Evolutionary conservation across 2,329 filamentous ascomycete genomes (phyloP), one percentile per base, ranked within the genome.

Genomic region (Scolecobasidium constrictum): DNA sequence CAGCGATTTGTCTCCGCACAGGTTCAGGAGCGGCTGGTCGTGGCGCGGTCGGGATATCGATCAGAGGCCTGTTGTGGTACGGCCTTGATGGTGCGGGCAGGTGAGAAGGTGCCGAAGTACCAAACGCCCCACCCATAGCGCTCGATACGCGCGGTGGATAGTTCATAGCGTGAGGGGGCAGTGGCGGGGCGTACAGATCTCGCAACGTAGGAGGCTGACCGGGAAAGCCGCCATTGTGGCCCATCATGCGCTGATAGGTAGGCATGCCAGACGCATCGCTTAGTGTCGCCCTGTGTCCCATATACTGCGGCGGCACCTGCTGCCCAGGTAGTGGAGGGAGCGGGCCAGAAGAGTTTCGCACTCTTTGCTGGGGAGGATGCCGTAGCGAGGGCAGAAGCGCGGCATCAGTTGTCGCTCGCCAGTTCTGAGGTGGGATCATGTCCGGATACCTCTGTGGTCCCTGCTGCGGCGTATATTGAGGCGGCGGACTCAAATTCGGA

Each of bases 401-500:
- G 18, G 9, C 17, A 11, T 19, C 34, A 11, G 34, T 19, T 11
- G 34, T 11, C 9, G 17, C 7, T 16, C 18, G 9, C 34, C 34
- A 36, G 31, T 36, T 35, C 12, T 26, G 31, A 15, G 40, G 40
- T 12, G 34, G 21, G 13, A 28, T 23, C 21, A 19, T 31, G 17
- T 34, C 38, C 22, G n/a, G 26, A 19, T 31, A 41, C 16, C 23
- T 23, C 6, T n/a, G 22, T 19, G 33, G 40, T 16, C 21, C 20
- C 22, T 15, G 19, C 35, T 22, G 26, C 23, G 28, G 31, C n/a
- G 20, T 37, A 15, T 16, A 13, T 70, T 67, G 52, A 74, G 72
- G 74, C 1, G 73, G 73, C 35, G 74, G 75, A 43, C 71, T 69
- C 26, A 72, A 71, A 48, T 80, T 79, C 15, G 77, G 80, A 61